These are phyloP conservation scores for Fusarium pseudograminearum DNA, from an alignment of 2,329 filamentous ascomycete genomes.

Conservation along the genomic window DNA sequence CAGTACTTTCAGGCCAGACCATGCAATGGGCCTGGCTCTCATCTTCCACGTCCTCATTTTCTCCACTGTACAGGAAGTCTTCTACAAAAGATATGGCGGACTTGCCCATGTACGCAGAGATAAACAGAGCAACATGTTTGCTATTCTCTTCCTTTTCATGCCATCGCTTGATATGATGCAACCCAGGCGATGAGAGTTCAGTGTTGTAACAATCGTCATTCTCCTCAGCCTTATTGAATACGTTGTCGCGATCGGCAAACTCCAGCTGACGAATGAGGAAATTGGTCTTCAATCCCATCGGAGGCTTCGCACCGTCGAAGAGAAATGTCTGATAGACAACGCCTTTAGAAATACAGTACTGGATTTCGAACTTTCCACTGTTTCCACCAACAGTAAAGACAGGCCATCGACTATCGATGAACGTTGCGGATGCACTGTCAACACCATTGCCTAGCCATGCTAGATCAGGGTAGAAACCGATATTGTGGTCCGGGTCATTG, in stretches of 20 bases:
- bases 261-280: not conserved
- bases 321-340: not conserved
- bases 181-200: fast-evolving
- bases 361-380: fast-evolving
- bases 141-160: not conserved
- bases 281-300: not conserved
- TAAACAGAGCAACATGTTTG: not conserved
- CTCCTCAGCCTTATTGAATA: not conserved
- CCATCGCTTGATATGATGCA: not conserved
- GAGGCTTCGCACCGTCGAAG: not conserved
- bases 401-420: not conserved
- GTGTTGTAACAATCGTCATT: not conserved
- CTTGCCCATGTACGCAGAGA: not conserved
- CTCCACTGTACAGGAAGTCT: too few relatives aligned
- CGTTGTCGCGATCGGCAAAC: not conserved
- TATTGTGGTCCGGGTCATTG: not conserved
- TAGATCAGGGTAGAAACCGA: not conserved
- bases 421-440: fast-evolving
- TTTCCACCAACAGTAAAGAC: fast-evolving
- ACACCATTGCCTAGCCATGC: fast-evolving
- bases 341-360: not conserved
- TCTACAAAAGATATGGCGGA: too few relatives aligned
- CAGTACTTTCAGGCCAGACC: too few relatives aligned
- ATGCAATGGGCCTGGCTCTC: too few relatives aligned
- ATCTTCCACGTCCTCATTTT: too few relatives aligned